Evolutionary conservation across 768 basidiomycete species (phyloP).

Genomic region (Tricholoma flavovirens): DNA sequence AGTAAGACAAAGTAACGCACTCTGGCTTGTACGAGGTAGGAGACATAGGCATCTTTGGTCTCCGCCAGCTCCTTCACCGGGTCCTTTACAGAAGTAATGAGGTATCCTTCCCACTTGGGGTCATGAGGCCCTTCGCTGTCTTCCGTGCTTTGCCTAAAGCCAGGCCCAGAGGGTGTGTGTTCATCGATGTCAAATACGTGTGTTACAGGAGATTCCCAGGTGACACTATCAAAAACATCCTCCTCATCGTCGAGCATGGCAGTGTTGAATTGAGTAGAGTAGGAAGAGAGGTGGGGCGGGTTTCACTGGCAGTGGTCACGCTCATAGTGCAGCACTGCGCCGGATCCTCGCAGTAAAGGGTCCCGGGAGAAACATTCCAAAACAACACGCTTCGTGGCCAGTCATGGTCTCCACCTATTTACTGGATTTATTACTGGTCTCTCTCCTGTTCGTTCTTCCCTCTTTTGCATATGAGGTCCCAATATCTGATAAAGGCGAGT

Average conservation of each 20-base stretch:
- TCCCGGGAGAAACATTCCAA: slow-evolving; percentile 32
- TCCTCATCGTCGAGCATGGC: slow-evolving; percentile 81
- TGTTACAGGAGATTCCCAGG: slow-evolving; percentile 71
- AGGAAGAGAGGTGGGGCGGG: no score
- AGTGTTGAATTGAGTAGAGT: slow-evolving; percentile 10
- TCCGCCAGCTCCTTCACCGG: slow-evolving; percentile 95
- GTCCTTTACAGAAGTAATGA: slow-evolving; percentile 79
- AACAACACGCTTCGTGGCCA: slow-evolving; percentile 17
- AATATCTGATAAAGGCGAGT: slow-evolving; percentile 55
- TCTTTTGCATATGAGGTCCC: slow-evolving; percentile 54
- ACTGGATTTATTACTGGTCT: slow-evolving; percentile 19
- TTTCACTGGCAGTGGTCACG: no score
- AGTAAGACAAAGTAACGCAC: slow-evolving; percentile 36
- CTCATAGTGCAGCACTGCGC: slow-evolving; percentile 12
- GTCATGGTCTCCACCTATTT: slow-evolving; percentile 18
- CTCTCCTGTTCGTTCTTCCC: slow-evolving; percentile 28
- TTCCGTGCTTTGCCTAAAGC: slow-evolving; percentile 75
- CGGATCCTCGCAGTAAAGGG: slow-evolving; percentile 12
- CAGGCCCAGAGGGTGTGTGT: slow-evolving; percentile 50
- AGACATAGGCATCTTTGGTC: slow-evolving; percentile 95
- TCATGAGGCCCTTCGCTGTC: slow-evolving; percentile 72
- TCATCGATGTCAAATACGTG: slow-evolving; percentile 44
- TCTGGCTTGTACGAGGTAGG: slow-evolving; percentile 86
- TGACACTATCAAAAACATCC: slow-evolving; percentile 88
- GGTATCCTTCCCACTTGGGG: slow-evolving; percentile 88